phyloP scores from a whole-genome alignment of 257 asterid genomes.

The Gentiana macrophylla region DNA sequence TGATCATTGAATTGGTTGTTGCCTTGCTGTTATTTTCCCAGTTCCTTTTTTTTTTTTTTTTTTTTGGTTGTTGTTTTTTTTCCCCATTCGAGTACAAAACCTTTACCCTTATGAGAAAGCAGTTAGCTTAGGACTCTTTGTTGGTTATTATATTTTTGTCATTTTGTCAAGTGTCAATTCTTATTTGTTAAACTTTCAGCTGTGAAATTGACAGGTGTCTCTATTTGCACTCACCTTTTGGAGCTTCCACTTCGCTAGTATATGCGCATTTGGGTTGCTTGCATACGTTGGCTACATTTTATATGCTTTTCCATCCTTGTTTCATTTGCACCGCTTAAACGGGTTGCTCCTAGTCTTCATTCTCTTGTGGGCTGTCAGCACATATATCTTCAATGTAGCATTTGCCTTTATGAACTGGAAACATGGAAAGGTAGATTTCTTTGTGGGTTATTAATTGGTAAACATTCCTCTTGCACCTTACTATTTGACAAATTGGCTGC shows the following conservation, averaged over 20 bases:
- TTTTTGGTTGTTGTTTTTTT: not conserved
- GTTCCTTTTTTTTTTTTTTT: not conserved
- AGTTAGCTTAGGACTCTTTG: not conserved
- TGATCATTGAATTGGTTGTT: too few relatives aligned
- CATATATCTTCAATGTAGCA: slow-evolving; percentile 84
- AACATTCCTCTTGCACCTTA: slow-evolving; percentile 14
- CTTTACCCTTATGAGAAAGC: not conserved
- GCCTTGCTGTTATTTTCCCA: slow-evolving; percentile 6
- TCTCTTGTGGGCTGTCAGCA: slow-evolving; percentile 98
- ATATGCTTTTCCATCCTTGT: slow-evolving; percentile 84
- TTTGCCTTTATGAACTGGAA: slow-evolving; percentile 80
- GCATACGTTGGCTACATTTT: slow-evolving; percentile 87
- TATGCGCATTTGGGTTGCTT: slow-evolving; percentile 94
- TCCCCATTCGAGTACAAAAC: not conserved
- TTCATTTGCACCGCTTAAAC: slow-evolving; percentile 80
- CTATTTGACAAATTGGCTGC: slow-evolving; percentile 10
- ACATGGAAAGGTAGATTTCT: slow-evolving; percentile 66
- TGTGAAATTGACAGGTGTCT: slow-evolving; percentile 66
- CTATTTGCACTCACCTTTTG: slow-evolving; percentile 84
- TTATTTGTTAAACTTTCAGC: slow-evolving; percentile 36
- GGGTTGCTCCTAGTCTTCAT: slow-evolving; percentile 97
- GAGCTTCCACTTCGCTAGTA: slow-evolving; percentile 99
- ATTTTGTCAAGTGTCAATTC: slow-evolving; percentile 14
- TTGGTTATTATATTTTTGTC: not conserved
- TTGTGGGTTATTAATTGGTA: slow-evolving; percentile 5